Conservation (phyloP, 2,329 filamentous ascomycete genomes). For the Grosmannia serpens region DNA sequence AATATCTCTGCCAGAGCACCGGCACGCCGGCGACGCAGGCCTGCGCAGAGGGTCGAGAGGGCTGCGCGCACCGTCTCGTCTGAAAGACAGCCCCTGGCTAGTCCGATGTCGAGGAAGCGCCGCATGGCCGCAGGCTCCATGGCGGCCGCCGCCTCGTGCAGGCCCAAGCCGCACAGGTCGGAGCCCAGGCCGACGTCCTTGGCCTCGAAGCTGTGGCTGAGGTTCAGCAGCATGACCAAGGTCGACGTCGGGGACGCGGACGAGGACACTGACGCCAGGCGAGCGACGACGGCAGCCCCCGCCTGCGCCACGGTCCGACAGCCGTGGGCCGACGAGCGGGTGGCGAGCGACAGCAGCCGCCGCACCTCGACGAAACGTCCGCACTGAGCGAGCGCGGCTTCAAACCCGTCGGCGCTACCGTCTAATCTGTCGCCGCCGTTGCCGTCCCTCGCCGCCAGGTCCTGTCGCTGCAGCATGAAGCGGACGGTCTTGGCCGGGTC, state of each 20-base stretch:
- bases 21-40: background rate
- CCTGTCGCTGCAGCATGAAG: conserved; percentile 18
- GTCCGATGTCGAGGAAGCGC: conserved; percentile 11
- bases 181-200: conserved; percentile 7
- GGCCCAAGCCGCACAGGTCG: conserved; percentile 11
- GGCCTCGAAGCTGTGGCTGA: conserved; percentile 22
- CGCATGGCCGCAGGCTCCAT: conserved; percentile 9
- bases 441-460: background rate
- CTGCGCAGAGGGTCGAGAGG: background rate
- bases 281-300: background rate
- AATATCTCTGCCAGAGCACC: background rate
- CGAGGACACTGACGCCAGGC: background rate
- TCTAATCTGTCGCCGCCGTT: background rate
- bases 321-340: conserved; percentile 11
- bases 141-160: conserved; percentile 8
- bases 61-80: background rate
- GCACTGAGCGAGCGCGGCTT: conserved; percentile 6
- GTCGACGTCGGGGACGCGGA: background rate
- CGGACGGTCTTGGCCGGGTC: conserved; percentile 11
- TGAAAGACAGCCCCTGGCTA: background rate
- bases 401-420: conserved; percentile 1
- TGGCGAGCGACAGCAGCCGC: conserved; percentile 14
- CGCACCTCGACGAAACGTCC: conserved; percentile 12
- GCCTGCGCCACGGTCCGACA: conserved; percentile 7
- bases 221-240: conserved; percentile 26